These are phyloP conservation scores for Saccharomyces hybrid DNA, from an alignment of 1,139 yeast species.

Conservation along the genomic window DNA sequence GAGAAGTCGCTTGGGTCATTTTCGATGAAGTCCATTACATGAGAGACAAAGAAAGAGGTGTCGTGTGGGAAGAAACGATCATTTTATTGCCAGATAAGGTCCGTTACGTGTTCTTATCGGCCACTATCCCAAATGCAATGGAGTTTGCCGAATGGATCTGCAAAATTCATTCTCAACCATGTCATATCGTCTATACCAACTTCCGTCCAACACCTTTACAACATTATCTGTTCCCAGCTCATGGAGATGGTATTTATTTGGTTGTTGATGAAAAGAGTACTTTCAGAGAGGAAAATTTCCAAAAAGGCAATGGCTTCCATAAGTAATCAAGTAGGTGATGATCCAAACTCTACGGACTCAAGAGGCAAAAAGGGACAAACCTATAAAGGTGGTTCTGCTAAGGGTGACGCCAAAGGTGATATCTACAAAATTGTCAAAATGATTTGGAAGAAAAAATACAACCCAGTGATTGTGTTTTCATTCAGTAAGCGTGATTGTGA, in stretches of 20 bases:
- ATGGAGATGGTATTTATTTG: constrained; percentile 93
- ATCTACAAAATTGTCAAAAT: constrained; percentile 94
- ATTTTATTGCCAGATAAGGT: constrained; percentile 93
- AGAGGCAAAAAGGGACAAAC: constrained; percentile 76
- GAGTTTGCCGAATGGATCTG: constrained; percentile 99
- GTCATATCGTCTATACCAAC: constrained; percentile 97
- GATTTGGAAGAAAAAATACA: constrained; percentile 92
- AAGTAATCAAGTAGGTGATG: constrained; percentile 76
- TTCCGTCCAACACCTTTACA: constrained; percentile 98
- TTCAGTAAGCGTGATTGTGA: constrained; percentile 97
- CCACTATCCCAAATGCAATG: constrained; percentile 97
- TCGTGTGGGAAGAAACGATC: constrained; percentile 98
- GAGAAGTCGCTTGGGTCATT: constrained; percentile 95
- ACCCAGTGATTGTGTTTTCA: constrained; percentile 96
- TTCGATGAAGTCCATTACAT: constrained; percentile 96
- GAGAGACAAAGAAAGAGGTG: constrained; percentile 95
- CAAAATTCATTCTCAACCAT: constrained; percentile 88
- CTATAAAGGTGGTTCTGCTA: constrained; percentile 69
- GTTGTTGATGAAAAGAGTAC: constrained; percentile 96
- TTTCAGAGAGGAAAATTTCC: constrained; percentile 94
- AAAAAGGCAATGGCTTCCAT: constrained; percentile 97
- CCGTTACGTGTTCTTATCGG: constrained; percentile 77
- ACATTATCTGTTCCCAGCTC: constrained; percentile 93
- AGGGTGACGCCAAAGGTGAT: constrained; percentile 77
- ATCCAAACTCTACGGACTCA: constrained; percentile 52